These are phyloP conservation scores for Cercophora samala DNA, from an alignment of 495 filamentous ascomycete genomes.

Conservation along the genomic window DNA sequence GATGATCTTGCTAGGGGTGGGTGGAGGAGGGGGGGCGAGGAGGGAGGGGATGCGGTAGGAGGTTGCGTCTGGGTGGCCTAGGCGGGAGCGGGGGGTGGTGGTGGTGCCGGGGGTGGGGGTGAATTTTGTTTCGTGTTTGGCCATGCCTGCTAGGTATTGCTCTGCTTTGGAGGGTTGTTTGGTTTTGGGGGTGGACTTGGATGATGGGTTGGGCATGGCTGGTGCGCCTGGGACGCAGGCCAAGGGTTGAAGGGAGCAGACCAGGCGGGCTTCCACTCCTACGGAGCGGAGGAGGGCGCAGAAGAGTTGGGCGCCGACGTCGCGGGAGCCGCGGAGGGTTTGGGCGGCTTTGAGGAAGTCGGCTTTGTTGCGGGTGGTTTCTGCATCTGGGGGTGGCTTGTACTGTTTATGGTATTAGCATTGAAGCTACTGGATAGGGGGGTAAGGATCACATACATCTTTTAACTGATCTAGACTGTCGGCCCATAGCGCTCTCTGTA, in stretches of 20 bases:
- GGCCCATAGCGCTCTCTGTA: constrained; percentile 69
- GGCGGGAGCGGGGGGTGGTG: constrained; percentile 30
- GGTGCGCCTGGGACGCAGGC: constrained; percentile 61
- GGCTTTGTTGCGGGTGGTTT: constrained; percentile 52
- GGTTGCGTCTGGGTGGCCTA: constrained; percentile 44
- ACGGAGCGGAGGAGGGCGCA: constrained; percentile 76
- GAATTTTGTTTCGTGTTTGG: constrained; percentile 31
- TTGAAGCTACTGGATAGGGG: constrained; percentile 14
- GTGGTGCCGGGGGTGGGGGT: constrained; percentile 21
- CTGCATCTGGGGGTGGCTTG: constrained; percentile 51
- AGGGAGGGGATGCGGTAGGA: constrained; percentile 37
- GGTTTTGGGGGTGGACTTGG: constrained; percentile 19
- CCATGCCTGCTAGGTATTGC: constrained; percentile 33
- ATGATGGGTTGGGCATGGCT: constrained; percentile 47
- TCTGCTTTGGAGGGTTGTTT: constrained; percentile 29
- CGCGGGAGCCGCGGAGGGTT: constrained; percentile 70
- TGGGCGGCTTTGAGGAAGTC: constrained; percentile 71
- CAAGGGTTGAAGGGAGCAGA: constrained; percentile 87
- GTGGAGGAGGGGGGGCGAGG: constrained; percentile 15
- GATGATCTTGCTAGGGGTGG: constrained; percentile 28
- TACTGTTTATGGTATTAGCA: constrained; percentile 37
- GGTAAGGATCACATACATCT: constrained; percentile 42
- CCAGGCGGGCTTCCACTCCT: constrained; percentile 78
- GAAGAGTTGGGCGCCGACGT: constrained; percentile 86
- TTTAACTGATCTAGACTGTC: constrained; percentile 59